Percentiles rank a stretch among this genome's conserved stretches.
These are phyloP conservation scores for Mycena albidolilacea DNA, from an alignment of 768 basidiomycete species.

Conservation along the genomic window DNA sequence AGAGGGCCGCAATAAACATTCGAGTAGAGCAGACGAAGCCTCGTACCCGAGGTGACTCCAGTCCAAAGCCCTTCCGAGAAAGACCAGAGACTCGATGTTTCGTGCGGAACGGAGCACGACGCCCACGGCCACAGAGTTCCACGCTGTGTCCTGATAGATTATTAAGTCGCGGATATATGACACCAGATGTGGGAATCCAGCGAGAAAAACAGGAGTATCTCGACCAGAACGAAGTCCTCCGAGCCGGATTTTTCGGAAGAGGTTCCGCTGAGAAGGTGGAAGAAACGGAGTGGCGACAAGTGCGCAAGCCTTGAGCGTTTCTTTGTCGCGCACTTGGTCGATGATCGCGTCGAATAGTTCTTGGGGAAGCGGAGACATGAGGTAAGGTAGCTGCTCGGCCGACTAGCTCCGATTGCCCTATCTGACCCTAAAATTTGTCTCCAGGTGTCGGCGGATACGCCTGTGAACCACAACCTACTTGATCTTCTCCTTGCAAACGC, in stretches of 20 bases:
- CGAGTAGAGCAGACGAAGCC: conserved; percentile 1
- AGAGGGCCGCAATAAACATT: conserved; percentile 4
- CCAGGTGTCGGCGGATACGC: too few species aligned
- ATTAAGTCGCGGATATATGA: conserved; percentile 17
- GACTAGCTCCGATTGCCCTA: too few species aligned
- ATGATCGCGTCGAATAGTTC: conserved; percentile 32
- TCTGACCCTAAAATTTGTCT: too few species aligned
- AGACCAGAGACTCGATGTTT: conserved; percentile 10
- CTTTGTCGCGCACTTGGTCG: background rate
- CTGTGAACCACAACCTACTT: too few species aligned
- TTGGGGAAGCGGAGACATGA: conserved; percentile 7
- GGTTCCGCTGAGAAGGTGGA: conserved; percentile 16
- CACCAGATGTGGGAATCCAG: conserved; percentile 21
- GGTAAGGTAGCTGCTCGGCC: too few species aligned
- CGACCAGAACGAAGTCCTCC: background rate
- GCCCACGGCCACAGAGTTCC: background rate
- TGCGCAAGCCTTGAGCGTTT: conserved; percentile 10
- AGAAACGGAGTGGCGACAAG: conserved; percentile 22
- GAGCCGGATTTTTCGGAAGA: background rate
- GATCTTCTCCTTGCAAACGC: too few species aligned
- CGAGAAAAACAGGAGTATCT: background rate
- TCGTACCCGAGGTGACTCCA: background rate
- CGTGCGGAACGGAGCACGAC: background rate
- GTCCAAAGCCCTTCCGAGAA: too few species aligned
- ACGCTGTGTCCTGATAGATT: background rate